A percentile compares a stretch with the other conserved stretches of the same genome.
phyloP scores from a whole-genome alignment of 345 rosid species.

The Limnanthes douglasii region DNA sequence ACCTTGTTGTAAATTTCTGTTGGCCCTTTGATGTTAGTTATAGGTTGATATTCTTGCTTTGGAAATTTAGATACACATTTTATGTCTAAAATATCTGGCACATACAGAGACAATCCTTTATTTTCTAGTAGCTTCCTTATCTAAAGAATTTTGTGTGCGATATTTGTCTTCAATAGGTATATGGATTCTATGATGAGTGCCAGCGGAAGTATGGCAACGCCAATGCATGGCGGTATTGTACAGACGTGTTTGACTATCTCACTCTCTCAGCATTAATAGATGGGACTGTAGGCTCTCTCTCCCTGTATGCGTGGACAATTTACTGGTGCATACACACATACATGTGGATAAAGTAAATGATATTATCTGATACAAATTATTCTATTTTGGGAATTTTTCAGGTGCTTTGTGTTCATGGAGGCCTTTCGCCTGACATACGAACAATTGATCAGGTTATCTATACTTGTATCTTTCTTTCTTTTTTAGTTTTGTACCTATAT shows the following conservation, averaged over 20 bases:
- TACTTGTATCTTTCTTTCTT: background rate
- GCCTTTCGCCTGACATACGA: slow-evolving; percentile 96
- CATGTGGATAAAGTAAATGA: too few species aligned
- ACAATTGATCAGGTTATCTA: slow-evolving; percentile 96
- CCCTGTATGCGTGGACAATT: too few species aligned
- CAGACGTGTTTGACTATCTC: slow-evolving; percentile 97
- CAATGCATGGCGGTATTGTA: slow-evolving; percentile 98
- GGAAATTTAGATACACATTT: background rate
- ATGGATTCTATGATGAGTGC: slow-evolving; percentile 99
- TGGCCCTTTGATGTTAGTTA: too few species aligned
- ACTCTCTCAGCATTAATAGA: slow-evolving; percentile 98
- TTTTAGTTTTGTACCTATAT: slow-evolving; percentile 1
- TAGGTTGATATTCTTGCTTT: too few species aligned
- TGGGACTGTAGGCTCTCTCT: slow-evolving; percentile 62
- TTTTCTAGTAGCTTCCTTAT: slow-evolving; percentile 1
- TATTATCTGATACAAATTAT: too few species aligned
- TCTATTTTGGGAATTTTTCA: slow-evolving; percentile 10
- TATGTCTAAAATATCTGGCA: background rate
- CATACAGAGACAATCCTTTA: background rate
- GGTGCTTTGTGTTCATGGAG: slow-evolving; percentile 99
- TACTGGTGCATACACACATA: too few species aligned
- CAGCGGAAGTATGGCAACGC: slow-evolving; percentile 99
- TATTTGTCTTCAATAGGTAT: slow-evolving; percentile 39
- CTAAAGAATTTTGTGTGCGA: too few species aligned
- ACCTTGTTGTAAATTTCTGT: too few species aligned